Evolutionary conservation across 129 eudicot species (phyloP), one percentile per base, ranked within the genome.

Genomic region (Ambrosia artemisiifolia): DNA sequence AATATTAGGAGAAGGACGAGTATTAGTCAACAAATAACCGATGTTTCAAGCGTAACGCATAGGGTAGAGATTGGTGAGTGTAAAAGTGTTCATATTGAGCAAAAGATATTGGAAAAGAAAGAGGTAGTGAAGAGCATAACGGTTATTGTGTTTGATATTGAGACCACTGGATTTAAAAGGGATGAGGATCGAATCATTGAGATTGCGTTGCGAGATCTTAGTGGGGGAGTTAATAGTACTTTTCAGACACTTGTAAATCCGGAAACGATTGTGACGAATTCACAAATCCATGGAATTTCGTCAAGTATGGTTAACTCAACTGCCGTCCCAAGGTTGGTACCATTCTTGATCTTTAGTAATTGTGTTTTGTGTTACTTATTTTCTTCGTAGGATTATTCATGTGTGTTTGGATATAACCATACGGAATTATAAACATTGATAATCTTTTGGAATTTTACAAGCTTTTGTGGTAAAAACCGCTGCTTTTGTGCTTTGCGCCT

Each of bases 261-360:
- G 28, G 88, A 69, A 13, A 79, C 77, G 55, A 11, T n/a, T 70
- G 85, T 94, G 61, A 69, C 79, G 24, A 94, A 94, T 75, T 2
- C 80, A 20, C 34, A 62, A 14, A 19, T 94, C 42, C 98, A 94
- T 71, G 88, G 88, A 32, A 94, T 94, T 74, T 75, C 82, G 53
- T 70, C 70, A 46, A 34, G 55, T 38, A 87, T 84, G 96, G 98
- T 94, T 65, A 82, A 50, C 12, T 75, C 73, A 73, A 76, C 80
- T 44, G 93, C 75, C 19, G 85, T 94, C 14, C 98, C 98, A 71
- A 90, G 96, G n/a, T n/a, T n/a, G n/a, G 98, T 94, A 90, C 43
- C 69, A 9, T 53, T 28, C 69, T 35, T 65, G 35, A 11, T 64
- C 30, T n/a, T 24, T 63, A 51, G 13, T 64, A 50, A 24, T 50